phyloP scores from a whole-genome alignment of 176 grass and related monocot genomes.

The Carex scoparia region DNA sequence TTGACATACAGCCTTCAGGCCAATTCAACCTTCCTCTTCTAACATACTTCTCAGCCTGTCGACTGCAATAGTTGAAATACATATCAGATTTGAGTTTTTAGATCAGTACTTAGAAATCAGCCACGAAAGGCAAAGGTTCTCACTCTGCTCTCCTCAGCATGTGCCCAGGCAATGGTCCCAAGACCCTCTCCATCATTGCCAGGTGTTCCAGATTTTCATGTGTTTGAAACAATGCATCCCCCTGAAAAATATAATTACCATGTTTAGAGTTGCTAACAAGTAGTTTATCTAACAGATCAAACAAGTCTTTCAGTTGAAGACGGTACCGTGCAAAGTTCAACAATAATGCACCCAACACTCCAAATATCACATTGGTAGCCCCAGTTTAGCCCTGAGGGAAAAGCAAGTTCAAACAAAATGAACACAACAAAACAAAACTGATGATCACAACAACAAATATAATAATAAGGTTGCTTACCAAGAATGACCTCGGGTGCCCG shows the following conservation, averaged over 20 bases:
- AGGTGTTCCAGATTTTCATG: conserved; percentile 51
- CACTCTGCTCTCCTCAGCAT: conserved; percentile 38
- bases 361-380: conserved; percentile 93
- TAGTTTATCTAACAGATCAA: background rate
- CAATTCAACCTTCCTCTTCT: conserved; percentile 79
- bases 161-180: conserved; percentile 31
- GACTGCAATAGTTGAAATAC: conserved; percentile 36
- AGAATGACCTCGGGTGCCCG: conserved; percentile 92
- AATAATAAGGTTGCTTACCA: conserved; percentile 34
- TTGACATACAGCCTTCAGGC: conserved; percentile 71
- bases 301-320: background rate
- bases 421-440: background rate
- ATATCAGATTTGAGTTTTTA: background rate
- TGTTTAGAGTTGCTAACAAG: background rate
- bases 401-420: conserved; percentile 7
- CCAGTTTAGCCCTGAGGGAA: conserved; percentile 82
- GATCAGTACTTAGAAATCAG: background rate
- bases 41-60: conserved; percentile 62
- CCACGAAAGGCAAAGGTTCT: background rate
- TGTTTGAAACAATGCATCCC: conserved; percentile 46
- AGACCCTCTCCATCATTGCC: conserved; percentile 47
- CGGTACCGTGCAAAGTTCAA: conserved; percentile 87
- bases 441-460: background rate
- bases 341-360: conserved; percentile 90
- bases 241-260: conserved; percentile 11